These are phyloP conservation scores for Juglanconis oblonga DNA, from an alignment of 2,329 filamentous ascomycete genomes.

Conservation along the genomic window DNA sequence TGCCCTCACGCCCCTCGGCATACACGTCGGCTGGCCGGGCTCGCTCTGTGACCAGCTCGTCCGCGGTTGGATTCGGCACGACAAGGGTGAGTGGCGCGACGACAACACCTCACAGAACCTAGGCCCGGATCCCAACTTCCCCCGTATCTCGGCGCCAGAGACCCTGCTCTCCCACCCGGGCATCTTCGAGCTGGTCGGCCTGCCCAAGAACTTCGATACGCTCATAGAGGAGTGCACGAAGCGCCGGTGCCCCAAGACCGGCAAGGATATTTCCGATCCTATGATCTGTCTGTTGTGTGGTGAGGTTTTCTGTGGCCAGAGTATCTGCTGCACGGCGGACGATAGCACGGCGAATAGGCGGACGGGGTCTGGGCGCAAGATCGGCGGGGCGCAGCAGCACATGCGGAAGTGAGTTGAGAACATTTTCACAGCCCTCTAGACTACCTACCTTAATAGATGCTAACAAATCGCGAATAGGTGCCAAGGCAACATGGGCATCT, in stretches of 20 bases:
- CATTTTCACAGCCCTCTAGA: not conserved
- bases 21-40: conserved; percentile 47
- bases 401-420: conserved; percentile 68
- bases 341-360: conserved; percentile 38
- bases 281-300: conserved; percentile 93
- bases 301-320: conserved; percentile 94
- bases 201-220: conserved; percentile 88
- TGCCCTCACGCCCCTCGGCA: conserved; percentile 46
- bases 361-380: conserved; percentile 42
- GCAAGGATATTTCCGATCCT: conserved; percentile 87
- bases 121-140: conserved; percentile 1
- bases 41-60: conserved; percentile 43
- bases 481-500: conserved; percentile 85
- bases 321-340: conserved; percentile 79
- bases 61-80: conserved; percentile 72
- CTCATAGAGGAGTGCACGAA: conserved; percentile 89
- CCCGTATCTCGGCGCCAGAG: conserved; percentile 4
- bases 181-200: conserved; percentile 89
- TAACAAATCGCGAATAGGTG: conserved; percentile 54
- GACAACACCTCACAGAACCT: not conserved
- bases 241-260: conserved; percentile 80
- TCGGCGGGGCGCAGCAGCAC: conserved; percentile 89
- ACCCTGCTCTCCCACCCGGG: conserved; percentile 69
- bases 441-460: not conserved
- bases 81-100: conserved; percentile 26